Evolutionary conservation across 805 yeast genomes (phyloP).

Genomic region (Jamesozyma lodderae): DNA sequence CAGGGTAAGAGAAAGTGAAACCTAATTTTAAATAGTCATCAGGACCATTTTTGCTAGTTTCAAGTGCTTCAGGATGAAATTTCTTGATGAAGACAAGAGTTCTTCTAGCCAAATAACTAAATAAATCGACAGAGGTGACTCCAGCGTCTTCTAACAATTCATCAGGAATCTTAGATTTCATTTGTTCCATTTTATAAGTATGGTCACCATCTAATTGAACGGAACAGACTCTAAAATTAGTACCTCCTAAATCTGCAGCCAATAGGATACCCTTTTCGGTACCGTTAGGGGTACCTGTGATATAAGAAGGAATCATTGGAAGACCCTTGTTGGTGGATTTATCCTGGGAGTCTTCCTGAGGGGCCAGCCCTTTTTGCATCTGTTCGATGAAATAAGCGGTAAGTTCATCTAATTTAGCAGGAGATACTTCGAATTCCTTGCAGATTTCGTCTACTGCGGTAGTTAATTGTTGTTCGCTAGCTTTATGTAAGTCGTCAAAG

Average conservation of each 20-base stretch:
- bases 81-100: slow-evolving; percentile 53
- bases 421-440: slow-evolving; percentile 21
- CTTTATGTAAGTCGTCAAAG: slow-evolving; percentile 24
- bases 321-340: slow-evolving; percentile 37
- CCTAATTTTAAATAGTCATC: slow-evolving; percentile 55
- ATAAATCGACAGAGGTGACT: slow-evolving; percentile 52
- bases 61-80: slow-evolving; percentile 45
- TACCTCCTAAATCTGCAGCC: slow-evolving; percentile 95
- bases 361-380: slow-evolving; percentile 49
- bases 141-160: slow-evolving; percentile 54
- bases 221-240: slow-evolving; percentile 91
- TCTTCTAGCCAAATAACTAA: slow-evolving; percentile 64
- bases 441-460: slow-evolving; percentile 22
- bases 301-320: slow-evolving; percentile 92
- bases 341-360: slow-evolving; percentile 3
- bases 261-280: slow-evolving; percentile 70
- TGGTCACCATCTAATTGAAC: slow-evolving; percentile 68
- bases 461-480: slow-evolving; percentile 16
- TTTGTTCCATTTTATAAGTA: slow-evolving; percentile 64
- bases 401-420: slow-evolving; percentile 23
- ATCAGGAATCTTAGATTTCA: slow-evolving; percentile 70
- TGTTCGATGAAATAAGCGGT: slow-evolving; percentile 47
- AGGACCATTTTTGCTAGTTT: slow-evolving; percentile 6
- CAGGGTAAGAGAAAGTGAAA: slow-evolving; percentile 92
- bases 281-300: slow-evolving; percentile 81